phyloP scores from a whole-genome alignment of 345 rosid species.

The Erucastrum elatum region DNA sequence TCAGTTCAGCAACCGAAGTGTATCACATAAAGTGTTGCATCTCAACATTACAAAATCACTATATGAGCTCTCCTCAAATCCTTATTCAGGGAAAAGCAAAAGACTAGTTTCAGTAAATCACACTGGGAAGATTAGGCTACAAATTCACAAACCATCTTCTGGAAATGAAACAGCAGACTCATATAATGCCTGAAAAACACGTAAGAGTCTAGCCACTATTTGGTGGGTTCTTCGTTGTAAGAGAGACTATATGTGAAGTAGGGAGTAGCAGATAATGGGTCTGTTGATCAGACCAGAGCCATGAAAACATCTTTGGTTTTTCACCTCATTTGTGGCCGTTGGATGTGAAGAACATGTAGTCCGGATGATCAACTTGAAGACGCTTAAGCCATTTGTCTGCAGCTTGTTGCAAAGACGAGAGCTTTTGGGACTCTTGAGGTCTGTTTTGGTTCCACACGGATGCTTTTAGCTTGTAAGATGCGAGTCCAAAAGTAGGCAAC shows the following conservation, averaged over 20 bases:
- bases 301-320: conserved; percentile 3
- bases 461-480: conserved; percentile 71
- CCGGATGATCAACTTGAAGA: conserved; percentile 75
- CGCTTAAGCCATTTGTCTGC: conserved; percentile 78
- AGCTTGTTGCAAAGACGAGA: conserved; percentile 52
- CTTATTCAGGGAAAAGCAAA: conserved; percentile 23
- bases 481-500: conserved; percentile 75
- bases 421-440: conserved; percentile 51
- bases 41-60: conserved; percentile 27
- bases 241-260: conserved; percentile 27
- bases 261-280: conserved; percentile 20
- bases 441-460: conserved; percentile 73
- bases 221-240: conserved; percentile 33
- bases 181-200: conserved; percentile 35
- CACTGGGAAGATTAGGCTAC: conserved; percentile 14
- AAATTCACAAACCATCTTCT: conserved; percentile 38
- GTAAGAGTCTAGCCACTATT: conserved; percentile 9
- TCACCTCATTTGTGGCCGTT: conserved; percentile 50
- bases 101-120: conserved; percentile 21
- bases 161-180: conserved; percentile 28
- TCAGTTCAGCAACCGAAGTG: conserved; percentile 12
- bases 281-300: conserved; percentile 20
- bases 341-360: conserved; percentile 65
- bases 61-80: conserved; percentile 16
- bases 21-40: conserved; percentile 27